phyloP scores from a whole-genome alignment of 2,329 filamentous ascomycete species.

The Allantophomopsis cytisporea region DNA sequence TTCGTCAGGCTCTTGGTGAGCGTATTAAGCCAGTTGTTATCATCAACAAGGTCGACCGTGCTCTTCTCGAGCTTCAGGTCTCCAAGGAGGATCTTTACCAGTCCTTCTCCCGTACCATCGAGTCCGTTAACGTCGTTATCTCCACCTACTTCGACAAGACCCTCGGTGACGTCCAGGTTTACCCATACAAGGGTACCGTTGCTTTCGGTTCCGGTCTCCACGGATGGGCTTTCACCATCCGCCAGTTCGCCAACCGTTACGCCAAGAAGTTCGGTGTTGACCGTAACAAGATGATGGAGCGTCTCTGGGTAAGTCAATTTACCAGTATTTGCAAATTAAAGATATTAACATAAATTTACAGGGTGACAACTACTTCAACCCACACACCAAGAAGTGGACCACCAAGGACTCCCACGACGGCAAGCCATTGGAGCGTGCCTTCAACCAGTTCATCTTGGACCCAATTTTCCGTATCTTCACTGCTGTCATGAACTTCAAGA shows the following conservation, averaged over 20 bases:
- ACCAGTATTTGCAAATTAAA: constrained; percentile 19
- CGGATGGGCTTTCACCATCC: constrained; percentile 98
- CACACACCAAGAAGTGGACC: constrained; percentile 99
- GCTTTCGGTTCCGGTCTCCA: constrained; percentile 99
- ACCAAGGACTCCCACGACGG: constrained; percentile 74
- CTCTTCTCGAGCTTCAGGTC: constrained; percentile 96
- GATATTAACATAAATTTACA: constrained; percentile 18
- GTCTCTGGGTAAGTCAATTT: constrained; percentile 64
- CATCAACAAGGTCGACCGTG: constrained; percentile 99
- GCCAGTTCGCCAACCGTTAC: constrained; percentile 91
- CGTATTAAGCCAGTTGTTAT: constrained; percentile 99
- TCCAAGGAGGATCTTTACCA: constrained; percentile 99
- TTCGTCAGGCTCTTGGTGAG: constrained; percentile 97
- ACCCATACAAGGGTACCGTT: constrained; percentile 94
- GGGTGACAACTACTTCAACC: constrained; percentile 99
- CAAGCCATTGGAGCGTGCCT: constrained; percentile 88
- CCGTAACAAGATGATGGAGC: constrained; percentile 99
- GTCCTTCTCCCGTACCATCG: constrained; percentile 98
- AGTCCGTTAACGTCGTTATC: constrained; percentile 99
- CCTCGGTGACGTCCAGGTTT: constrained; percentile 96
- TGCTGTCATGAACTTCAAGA: constrained; percentile 97
- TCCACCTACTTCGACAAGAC: constrained; percentile 96
- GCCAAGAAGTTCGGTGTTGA: constrained; percentile 99
- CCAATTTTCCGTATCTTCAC: constrained; percentile 99
- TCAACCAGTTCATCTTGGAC: constrained; percentile 99